Evolutionary conservation across 805 yeast genomes (phyloP).

Genomic region (Teunomyces panamensis): DNA sequence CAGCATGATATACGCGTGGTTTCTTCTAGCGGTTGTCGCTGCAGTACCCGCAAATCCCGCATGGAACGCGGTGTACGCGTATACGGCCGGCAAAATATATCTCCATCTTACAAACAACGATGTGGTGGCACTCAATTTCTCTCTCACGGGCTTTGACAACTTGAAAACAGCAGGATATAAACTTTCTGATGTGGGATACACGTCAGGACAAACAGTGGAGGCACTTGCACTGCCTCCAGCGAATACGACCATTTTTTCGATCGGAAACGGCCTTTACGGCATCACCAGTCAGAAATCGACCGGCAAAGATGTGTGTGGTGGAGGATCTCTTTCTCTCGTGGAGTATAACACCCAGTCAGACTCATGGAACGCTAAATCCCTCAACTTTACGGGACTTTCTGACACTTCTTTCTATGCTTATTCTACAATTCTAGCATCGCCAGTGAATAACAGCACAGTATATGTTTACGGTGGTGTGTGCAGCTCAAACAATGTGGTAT

Average conservation of each 20-base stretch:
- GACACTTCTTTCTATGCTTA: slow-evolving; percentile 31
- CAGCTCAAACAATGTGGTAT: slow-evolving; percentile 18
- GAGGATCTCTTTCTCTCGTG: slow-evolving; percentile 21
- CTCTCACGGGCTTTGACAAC: slow-evolving; percentile 27
- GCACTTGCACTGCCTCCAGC: slow-evolving; percentile 30
- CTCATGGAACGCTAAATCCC: slow-evolving; percentile 18
- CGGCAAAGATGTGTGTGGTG: slow-evolving; percentile 22
- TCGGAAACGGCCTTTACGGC: slow-evolving; percentile 28
- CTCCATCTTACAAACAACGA: slow-evolving; percentile 36
- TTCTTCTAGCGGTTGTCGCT: neutral
- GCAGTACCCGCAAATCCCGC: neutral
- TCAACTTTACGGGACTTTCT: slow-evolving; percentile 19
- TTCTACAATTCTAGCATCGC: slow-evolving; percentile 43
- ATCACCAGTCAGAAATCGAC: slow-evolving; percentile 11
- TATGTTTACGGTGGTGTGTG: slow-evolving; percentile 57
- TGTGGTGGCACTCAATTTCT: slow-evolving; percentile 33
- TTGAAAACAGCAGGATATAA: slow-evolving; percentile 4
- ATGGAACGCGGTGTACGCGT: slow-evolving; percentile 38
- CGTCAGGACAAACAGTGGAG: slow-evolving; percentile 20
- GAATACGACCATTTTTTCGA: slow-evolving; percentile 30
- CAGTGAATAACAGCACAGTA: slow-evolving; percentile 31
- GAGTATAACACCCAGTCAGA: slow-evolving; percentile 16
- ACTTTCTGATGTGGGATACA: slow-evolving; percentile 10
- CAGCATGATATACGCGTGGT: neutral
- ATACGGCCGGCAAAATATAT: slow-evolving; percentile 31